Base-by-base conservation (phyloP, 371 early-diverging fungal genomes). In the Mucor saturninus region DNA sequence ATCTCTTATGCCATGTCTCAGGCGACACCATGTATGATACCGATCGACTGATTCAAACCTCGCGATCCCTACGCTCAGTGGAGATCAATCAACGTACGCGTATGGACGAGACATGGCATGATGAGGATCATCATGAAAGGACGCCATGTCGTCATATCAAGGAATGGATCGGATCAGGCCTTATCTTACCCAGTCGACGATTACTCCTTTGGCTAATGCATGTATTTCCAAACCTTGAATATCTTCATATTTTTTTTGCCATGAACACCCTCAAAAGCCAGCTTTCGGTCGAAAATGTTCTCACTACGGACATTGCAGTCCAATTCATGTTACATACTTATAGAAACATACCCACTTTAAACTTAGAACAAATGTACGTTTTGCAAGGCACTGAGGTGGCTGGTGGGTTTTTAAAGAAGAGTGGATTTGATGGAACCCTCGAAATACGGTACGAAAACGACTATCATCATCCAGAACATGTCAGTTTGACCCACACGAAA, bases 401-500 rank as follows among this genome's bases (percentile, higher is more conserved):
- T 21, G 3, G 8, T 21, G 46, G 46, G 8, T 46, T 46, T 46
- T 46, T 46, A 46, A 26, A 46, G 4, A 1, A 1, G 7, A 26
- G 7, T 0, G 8, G 21, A 21, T 46, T 46, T 46, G 21, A 46
- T 46, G 46, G 46, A 2, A 46, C 21, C 7, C 46, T 46, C 3
- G 46, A 46, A 21, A 21, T 46, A 46, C 46, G 9, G 8, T 46
- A 46, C 26, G 46, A 46, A 46, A 46, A 46, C 9, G 46, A 46
- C 9, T 21, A 46, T 8, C 15, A 46, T 9, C 46, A 46, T 9
- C 46, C 46, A 46, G 26, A 46, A 21, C 21, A 21, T 46, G 21
- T 46, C n/a, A 46, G 21, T 21, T 26, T 46, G 21, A 46, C 46
- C 8, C n/a, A 26, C 15, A 46, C 26, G 21, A 46, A 46, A 46